Conservation (phyloP, 139 green algal species). For the Volvox reticuliferus region DNA sequence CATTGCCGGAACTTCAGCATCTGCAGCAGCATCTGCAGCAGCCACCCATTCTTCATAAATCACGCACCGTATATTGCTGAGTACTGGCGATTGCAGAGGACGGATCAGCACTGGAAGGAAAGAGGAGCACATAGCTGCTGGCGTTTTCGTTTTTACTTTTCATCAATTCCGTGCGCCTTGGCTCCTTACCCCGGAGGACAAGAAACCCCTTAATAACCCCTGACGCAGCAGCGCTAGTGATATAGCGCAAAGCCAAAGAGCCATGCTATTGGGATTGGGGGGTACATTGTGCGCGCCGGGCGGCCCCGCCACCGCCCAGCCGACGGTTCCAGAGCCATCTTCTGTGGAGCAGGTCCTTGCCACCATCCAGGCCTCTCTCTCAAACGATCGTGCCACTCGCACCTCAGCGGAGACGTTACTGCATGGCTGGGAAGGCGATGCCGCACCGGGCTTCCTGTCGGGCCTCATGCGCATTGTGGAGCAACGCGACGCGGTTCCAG, state of each 20-base stretch:
- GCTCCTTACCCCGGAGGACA: too few species aligned
- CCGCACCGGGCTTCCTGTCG: conserved; percentile 76
- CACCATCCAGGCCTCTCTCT: conserved; percentile 54
- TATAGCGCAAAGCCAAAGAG: not conserved
- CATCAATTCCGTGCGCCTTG: too few species aligned
- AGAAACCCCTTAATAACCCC: too few species aligned
- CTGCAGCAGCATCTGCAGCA: too few species aligned
- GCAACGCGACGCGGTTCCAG: conserved; percentile 63
- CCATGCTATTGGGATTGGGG: not conserved
- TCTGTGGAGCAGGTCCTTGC: conserved; percentile 27
- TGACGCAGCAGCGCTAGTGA: too few species aligned
- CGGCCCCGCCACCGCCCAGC: not conserved
- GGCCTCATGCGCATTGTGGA: conserved; percentile 76
- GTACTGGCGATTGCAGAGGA: too few species aligned
- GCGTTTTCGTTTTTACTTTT: too few species aligned
- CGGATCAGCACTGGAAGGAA: too few species aligned
- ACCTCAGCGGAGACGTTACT: conserved; percentile 66
- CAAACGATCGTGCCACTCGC: conserved; percentile 53
- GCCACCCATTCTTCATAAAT: too few species aligned
- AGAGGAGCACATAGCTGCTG: too few species aligned
- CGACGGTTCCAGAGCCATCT: conserved; percentile 17
- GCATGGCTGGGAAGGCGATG: conserved; percentile 75
- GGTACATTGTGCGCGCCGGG: not conserved
- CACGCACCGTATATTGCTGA: too few species aligned
- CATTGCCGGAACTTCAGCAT: too few species aligned